These are phyloP conservation scores for Leccinum disarticulatum DNA, from an alignment of 768 basidiomycete species.

Conservation along the genomic window DNA sequence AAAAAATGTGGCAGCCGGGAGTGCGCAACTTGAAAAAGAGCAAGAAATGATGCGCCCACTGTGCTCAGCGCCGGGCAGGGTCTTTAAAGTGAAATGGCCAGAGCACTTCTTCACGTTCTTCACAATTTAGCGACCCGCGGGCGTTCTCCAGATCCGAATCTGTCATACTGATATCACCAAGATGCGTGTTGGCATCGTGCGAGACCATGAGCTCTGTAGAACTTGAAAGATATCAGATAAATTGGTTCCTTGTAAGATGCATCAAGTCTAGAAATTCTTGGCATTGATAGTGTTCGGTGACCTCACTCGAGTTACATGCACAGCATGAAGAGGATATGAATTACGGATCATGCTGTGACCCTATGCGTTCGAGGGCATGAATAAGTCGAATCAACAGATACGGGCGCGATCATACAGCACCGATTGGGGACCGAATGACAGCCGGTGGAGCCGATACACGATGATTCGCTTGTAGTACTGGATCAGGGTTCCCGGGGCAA, in stretches of 20 bases:
- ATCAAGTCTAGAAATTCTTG: neutral
- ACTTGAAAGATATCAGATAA: conserved; percentile 10
- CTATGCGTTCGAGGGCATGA: neutral
- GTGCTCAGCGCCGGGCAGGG: neutral
- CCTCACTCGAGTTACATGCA: neutral
- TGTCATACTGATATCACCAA: conserved; percentile 13
- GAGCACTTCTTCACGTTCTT: conserved; percentile 6
- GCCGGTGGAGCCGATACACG: conserved; percentile 23
- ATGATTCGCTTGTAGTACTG: conserved; percentile 15
- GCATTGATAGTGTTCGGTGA: conserved; percentile 3
- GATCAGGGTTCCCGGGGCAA: conserved; percentile 23
- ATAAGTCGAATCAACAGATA: conserved; percentile 7
- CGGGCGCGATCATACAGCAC: conserved; percentile 7
- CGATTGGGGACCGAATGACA: conserved; percentile 8
- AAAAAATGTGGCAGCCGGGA: neutral
- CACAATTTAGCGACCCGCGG: conserved; percentile 5
- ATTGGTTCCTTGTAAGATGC: neutral
- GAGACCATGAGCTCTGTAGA: conserved; percentile 7
- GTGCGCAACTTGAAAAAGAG: neutral
- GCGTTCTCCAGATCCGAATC: conserved; percentile 4
- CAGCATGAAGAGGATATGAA: neutral
- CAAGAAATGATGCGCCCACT: neutral
- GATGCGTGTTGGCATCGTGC: conserved; percentile 6
- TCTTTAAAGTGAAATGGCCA: conserved; percentile 5
- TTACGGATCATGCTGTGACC: conserved; percentile 7